Base-by-base conservation (phyloP, 2,329 filamentous ascomycete genomes). In the Nemania serpens region DNA sequence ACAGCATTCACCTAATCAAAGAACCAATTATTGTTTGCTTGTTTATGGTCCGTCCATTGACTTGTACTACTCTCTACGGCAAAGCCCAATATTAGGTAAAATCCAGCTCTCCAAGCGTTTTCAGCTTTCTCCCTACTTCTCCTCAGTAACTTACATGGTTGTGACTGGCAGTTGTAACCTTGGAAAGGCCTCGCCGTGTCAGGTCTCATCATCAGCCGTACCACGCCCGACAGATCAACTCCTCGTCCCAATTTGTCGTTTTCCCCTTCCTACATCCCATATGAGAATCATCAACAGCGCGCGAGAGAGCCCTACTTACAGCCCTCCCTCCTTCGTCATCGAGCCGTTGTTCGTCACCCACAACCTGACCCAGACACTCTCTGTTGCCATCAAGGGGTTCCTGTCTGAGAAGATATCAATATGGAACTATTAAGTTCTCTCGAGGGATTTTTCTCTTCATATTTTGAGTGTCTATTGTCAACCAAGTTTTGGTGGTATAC, bases 401-500 rank as follows among this genome's bases (percentile, higher is more conserved):
- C 33, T 15, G 22, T 22, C 29, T 18, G 43, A 37, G 34, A 12
- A 25, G 17, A 29, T 54, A 20, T 29, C 49, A 68, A 52, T 37
- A 72, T 72, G 70, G 67, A 61, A 36, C 62, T 66, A 22, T 53
- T 62, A 42, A 56, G 57, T 45, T 48, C 56, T 25, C 29, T 67
- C 18, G 64, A 65, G 58, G 58, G 58, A 43, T 39, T 66, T 33
- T 37, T 50, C 20, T 50, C 69, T 61, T 66, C 74, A 37, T 67
- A 65, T 50, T 64, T 74, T 58, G 71, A 73, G 55, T 77, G 82
- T 59, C 70, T 76, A 66, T 71, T 75, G 58, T 81, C 81, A 20
- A 73, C 79, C 17, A 75, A 66, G 3, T 83, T 83, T 64, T 84
- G 82, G 82, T 71, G 75, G 59, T 78, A 2, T 22, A n/a, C 25